Evolutionary conservation across 2,329 filamentous ascomycete genomes (phyloP).

Genomic region (Paraconiothyrium brasiliense): DNA sequence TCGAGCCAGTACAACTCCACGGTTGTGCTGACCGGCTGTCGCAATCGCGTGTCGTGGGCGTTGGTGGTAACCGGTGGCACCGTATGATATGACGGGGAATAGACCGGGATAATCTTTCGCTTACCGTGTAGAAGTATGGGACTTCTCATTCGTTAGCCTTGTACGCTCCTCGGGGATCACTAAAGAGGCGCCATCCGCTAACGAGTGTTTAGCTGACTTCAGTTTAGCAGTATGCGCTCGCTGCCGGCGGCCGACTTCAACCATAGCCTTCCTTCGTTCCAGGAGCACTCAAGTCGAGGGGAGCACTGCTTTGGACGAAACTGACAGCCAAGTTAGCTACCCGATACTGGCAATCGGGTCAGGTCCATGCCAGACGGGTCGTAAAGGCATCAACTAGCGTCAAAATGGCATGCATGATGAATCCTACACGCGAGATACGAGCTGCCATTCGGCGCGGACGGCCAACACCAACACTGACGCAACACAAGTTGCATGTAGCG

Average conservation of each 20-base stretch:
- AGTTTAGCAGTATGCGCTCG: conserved; percentile 1
- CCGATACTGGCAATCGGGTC: neutral
- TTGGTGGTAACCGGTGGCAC: conserved; percentile 8
- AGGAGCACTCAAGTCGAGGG: neutral
- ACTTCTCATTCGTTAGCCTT: neutral
- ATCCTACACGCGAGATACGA: conserved; percentile 13
- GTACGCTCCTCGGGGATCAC: conserved; percentile 6
- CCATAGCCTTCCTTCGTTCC: neutral
- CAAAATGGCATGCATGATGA: conserved; percentile 4
- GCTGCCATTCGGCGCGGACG: conserved; percentile 2
- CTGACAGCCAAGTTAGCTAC: neutral
- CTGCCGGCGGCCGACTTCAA: neutral
- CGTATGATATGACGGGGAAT: conserved; percentile 3
- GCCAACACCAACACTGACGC: conserved; percentile 12
- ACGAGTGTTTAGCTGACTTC: neutral
- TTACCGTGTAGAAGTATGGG: neutral
- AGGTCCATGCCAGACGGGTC: neutral
- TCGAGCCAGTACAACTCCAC: conserved; percentile 3
- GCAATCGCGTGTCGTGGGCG: neutral
- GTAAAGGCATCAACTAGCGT: neutral
- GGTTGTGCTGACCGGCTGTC: conserved; percentile 1
- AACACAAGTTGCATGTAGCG: neutral
- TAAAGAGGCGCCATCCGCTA: conserved; percentile 2
- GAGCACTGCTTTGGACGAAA: neutral
- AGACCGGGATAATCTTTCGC: conserved; percentile 4